phyloP scores from a whole-genome alignment of 768 basidiomycete genomes.

The Agaricus sinodeliciosus region DNA sequence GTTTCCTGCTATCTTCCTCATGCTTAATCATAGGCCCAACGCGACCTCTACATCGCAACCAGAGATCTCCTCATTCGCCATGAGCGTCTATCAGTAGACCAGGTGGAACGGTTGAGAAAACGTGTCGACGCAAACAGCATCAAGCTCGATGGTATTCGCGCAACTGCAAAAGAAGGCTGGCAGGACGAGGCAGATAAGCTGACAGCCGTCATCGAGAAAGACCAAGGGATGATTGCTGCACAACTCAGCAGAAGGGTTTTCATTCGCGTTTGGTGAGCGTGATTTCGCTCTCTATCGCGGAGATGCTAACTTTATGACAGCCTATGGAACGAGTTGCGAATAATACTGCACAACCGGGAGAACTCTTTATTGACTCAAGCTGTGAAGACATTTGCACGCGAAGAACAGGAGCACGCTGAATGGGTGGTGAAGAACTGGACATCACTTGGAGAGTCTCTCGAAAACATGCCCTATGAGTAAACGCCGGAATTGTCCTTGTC shows the following conservation, averaged over 20 bases:
- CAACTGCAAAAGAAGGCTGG: conserved; percentile 76
- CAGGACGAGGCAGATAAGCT: conserved; percentile 79
- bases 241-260: conserved; percentile 78
- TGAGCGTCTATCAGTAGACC: conserved; percentile 84
- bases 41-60: conserved; percentile 82
- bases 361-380: conserved; percentile 72
- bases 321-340: conserved; percentile 94
- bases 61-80: conserved; percentile 83
- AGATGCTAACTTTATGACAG: conserved; percentile 28
- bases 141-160: conserved; percentile 71
- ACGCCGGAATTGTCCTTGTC: not conserved
- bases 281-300: conserved; percentile 7
- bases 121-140: conserved; percentile 70
- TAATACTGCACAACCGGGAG: conserved; percentile 87
- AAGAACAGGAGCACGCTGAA: conserved; percentile 66
- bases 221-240: conserved; percentile 73
- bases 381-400: conserved; percentile 65
- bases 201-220: conserved; percentile 68
- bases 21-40: conserved; percentile 28
- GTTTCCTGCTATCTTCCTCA: not conserved
- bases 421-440: conserved; percentile 67
- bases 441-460: conserved; percentile 61
- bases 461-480: conserved; percentile 84
- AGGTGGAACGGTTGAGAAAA: conserved; percentile 83
- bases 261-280: conserved; percentile 73